Conservation (phyloP, 306 rosid genomes). For the Ochetophila trinervis region DNA sequence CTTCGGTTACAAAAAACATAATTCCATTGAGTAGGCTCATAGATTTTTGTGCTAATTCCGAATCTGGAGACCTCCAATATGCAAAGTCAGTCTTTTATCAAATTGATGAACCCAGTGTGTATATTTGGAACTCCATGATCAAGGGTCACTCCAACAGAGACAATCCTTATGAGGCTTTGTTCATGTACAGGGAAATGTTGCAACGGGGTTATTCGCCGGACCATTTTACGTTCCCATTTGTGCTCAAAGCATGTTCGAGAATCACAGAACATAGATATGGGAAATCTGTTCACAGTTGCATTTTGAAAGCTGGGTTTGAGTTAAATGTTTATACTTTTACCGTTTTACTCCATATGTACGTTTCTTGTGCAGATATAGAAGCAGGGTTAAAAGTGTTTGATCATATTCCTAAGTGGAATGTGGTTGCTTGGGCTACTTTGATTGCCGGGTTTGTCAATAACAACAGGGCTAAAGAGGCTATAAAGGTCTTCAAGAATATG, state of each 20-base stretch:
- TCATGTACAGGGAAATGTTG: conserved; percentile 52
- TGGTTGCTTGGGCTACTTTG: conserved; percentile 81
- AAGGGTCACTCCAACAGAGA: conserved; percentile 51
- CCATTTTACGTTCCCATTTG: conserved; percentile 75
- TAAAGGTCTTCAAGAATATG: conserved; percentile 53
- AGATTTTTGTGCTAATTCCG: conserved; percentile 54
- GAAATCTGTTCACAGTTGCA: conserved; percentile 48
- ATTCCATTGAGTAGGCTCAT: conserved; percentile 63
- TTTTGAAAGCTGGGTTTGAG: conserved; percentile 62
- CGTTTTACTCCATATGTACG: conserved; percentile 60
- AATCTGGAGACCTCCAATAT: conserved; percentile 51
- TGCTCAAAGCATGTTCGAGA: conserved; percentile 53
- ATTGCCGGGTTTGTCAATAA: conserved; percentile 55
- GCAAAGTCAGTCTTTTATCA: conserved; percentile 46
- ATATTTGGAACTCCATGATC: conserved; percentile 75
- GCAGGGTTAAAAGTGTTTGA: conserved; percentile 55
- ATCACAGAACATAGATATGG: conserved; percentile 35
- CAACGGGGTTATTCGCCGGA: conserved; percentile 52
- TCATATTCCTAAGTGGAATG: conserved; percentile 57
- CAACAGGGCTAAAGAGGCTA: conserved; percentile 31
- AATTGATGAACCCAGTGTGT: conserved; percentile 49
- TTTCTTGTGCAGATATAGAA: conserved; percentile 37
- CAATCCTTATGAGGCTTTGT: conserved; percentile 43
- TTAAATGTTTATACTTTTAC: conserved; percentile 48
- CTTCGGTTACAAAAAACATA: conserved; percentile 36